Evolutionary conservation across 768 basidiomycete genomes (phyloP), one percentile per base, ranked within the genome.

Genomic region (Coprinopsis marcescibilis): DNA sequence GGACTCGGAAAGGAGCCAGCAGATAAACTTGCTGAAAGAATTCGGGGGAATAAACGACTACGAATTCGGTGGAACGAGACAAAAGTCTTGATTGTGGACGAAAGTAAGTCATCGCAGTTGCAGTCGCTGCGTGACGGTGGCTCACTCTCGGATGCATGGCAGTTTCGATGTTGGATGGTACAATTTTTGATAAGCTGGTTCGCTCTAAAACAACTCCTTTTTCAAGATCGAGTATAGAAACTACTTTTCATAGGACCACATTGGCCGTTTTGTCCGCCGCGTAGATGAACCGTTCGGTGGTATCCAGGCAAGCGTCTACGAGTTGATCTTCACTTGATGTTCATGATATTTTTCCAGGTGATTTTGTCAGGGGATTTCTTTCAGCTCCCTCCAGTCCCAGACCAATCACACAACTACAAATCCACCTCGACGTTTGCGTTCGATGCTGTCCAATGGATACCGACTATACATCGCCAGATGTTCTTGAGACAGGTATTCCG

Each of bases 341-440:
- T 23, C 23, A 43, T 36, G 5, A 23, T 29, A 3, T 27, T 5
- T 36, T 25, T 2, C 15, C n/a, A 87, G 81, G 73, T 88, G 39
- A 71, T 89, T 24, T 60, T 88, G 5, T 80, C 82, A 1, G 87
- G 87, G 0, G 87, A 90, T 60, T 89, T 89, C 60, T 88, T 84
- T 60, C 86, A 90, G 60, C 67, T 90, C 0, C 86, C 87, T 1
- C 87, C 87, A 1, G 83, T 89, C 1, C 67, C 72, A 3, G 70
- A 72, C n/a, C 50, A 65, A 43, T 67, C 57, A 40, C 53, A 64
- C 27, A 26, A 62, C 7, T 24, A 59, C 27, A 65, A 65, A 4
- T 76, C 80, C 29, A 66, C 73, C 1, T 69, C 78, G 8, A 67
- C 62, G 2, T 88, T 80, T 57, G 76, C 80, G 7, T 90, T 90